Evolutionary conservation across 1,139 yeast genomes (phyloP).

Genomic region (Scheffersomyces parashehatae): DNA sequence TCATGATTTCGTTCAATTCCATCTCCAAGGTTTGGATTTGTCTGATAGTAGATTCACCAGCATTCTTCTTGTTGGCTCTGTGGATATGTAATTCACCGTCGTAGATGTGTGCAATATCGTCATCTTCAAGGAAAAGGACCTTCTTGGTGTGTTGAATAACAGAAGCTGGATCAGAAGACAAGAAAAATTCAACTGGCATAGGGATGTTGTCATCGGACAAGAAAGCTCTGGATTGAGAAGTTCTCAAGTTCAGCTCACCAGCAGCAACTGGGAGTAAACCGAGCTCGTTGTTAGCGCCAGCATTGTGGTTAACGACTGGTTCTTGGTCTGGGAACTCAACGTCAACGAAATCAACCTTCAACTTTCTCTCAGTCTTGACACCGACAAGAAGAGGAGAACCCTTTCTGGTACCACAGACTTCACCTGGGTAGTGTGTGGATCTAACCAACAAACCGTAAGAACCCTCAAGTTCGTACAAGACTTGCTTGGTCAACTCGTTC

Average conservation of each 20-base stretch:
- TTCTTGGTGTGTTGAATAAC: slow-evolving; percentile 96
- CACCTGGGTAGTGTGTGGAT: slow-evolving; percentile 91
- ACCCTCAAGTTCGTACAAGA: slow-evolving; percentile 91
- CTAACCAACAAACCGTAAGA: slow-evolving; percentile 95
- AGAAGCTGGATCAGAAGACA: slow-evolving; percentile 98
- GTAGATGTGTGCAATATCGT: slow-evolving; percentile 96
- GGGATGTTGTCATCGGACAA: slow-evolving; percentile 89
- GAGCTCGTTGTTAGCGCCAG: slow-evolving; percentile 17
- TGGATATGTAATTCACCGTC: slow-evolving; percentile 99
- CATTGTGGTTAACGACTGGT: slow-evolving; percentile 32
- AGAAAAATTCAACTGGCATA: slow-evolving; percentile 92
- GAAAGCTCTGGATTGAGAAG: slow-evolving; percentile 92
- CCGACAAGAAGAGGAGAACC: slow-evolving; percentile 98
- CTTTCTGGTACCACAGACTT: slow-evolving; percentile 94
- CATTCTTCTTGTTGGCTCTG: slow-evolving; percentile 81
- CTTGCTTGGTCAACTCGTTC: slow-evolving; percentile 90
- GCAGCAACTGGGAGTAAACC: slow-evolving; percentile 42
- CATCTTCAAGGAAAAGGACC: slow-evolving; percentile 94
- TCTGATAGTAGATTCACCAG: slow-evolving; percentile 90
- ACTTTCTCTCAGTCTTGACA: slow-evolving; percentile 90
- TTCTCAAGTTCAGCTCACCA: slow-evolving; percentile 63
- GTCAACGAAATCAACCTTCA: slow-evolving; percentile 97
- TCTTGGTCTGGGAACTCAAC: slow-evolving; percentile 87
- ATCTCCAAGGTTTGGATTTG: slow-evolving; percentile 95
- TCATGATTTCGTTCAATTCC: slow-evolving; percentile 98